A percentile compares a stretch with the other conserved stretches of the same genome.
phyloP scores from a whole-genome alignment of 1,284 basidiomycete species.

The Omphalotus olearius region DNA sequence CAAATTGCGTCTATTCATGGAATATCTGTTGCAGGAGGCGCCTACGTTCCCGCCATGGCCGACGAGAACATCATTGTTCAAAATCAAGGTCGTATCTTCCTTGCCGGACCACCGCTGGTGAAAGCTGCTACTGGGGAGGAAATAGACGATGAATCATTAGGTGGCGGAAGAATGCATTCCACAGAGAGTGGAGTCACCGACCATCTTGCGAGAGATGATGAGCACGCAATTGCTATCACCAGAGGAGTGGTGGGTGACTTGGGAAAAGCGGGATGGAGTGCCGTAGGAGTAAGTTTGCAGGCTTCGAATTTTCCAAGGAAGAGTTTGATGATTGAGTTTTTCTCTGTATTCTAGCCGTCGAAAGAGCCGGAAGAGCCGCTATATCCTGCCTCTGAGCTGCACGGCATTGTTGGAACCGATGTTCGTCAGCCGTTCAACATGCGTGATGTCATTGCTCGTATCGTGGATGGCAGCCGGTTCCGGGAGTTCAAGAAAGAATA shows the following conservation, averaged over 20 bases:
- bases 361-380: slow-evolving; percentile 67
- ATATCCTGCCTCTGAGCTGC: slow-evolving; percentile 78
- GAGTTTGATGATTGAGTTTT: neutral
- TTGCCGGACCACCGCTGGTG: slow-evolving; percentile 94
- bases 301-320: neutral
- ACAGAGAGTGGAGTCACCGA: slow-evolving; percentile 93
- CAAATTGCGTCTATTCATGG: slow-evolving; percentile 94
- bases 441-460: slow-evolving; percentile 87
- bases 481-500: slow-evolving; percentile 97
- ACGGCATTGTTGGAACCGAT: slow-evolving; percentile 90
- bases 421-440: slow-evolving; percentile 88
- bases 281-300: slow-evolving; percentile 39
- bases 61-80: slow-evolving; percentile 95
- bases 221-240: slow-evolving; percentile 84
- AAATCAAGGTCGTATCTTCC: slow-evolving; percentile 91
- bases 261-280: slow-evolving; percentile 52
- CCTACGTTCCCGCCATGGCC: slow-evolving; percentile 95
- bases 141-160: slow-evolving; percentile 89
- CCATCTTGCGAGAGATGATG: slow-evolving; percentile 85
- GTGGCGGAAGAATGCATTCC: slow-evolving; percentile 93
- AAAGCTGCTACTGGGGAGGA: slow-evolving; percentile 94
- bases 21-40: slow-evolving; percentile 88
- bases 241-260: slow-evolving; percentile 80
- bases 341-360: slow-evolving; percentile 42
- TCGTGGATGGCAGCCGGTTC: slow-evolving; percentile 90